These are phyloP conservation scores for Cutaneotrichosporon sp. DNA, from an alignment of 1,284 basidiomycete genomes.

Conservation along the genomic window DNA sequence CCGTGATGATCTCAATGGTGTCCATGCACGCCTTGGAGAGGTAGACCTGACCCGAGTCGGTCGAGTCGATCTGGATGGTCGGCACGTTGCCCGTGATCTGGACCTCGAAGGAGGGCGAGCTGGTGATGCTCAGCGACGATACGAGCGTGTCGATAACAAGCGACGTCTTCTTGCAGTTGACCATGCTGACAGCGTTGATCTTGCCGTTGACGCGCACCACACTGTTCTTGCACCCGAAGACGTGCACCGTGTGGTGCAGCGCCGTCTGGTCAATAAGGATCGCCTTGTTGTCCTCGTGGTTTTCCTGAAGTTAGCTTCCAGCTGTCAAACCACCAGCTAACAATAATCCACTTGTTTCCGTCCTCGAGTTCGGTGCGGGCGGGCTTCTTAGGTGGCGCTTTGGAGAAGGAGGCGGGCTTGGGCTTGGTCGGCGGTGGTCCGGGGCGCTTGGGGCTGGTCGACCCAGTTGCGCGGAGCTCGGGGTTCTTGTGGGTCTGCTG, in stretches of 20 bases:
- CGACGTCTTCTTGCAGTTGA: conserved; percentile 84
- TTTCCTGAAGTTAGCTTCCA: conserved; percentile 54
- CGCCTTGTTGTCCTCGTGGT: conserved; percentile 75
- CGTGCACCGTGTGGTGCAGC: conserved; percentile 78
- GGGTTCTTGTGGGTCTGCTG: conserved; percentile 99
- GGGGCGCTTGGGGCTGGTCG: conserved; percentile 48
- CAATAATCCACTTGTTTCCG: conserved; percentile 89
- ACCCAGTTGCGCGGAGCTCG: conserved; percentile 62
- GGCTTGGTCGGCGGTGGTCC: conserved; percentile 49
- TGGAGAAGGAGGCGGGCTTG: conserved; percentile 69
- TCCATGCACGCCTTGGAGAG: conserved; percentile 75
- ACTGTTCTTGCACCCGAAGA: conserved; percentile 88
- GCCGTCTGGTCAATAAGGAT: conserved; percentile 74
- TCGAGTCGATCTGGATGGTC: conserved; percentile 89
- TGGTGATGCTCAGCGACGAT: conserved; percentile 79
- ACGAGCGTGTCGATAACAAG: conserved; percentile 88
- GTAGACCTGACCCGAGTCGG: conserved; percentile 93
- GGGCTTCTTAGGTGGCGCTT: conserved; percentile 71
- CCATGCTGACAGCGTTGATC: conserved; percentile 88
- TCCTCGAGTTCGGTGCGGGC: conserved; percentile 77
- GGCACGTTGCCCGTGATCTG: conserved; percentile 88
- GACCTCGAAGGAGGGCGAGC: conserved; percentile 85
- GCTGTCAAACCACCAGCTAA: not conserved
- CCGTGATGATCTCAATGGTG: conserved; percentile 78
- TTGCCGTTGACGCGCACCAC: conserved; percentile 87